Evolutionary conservation across 2,329 filamentous ascomycete genomes (phyloP).

Genomic region (Colletotrichum tofieldiae): DNA sequence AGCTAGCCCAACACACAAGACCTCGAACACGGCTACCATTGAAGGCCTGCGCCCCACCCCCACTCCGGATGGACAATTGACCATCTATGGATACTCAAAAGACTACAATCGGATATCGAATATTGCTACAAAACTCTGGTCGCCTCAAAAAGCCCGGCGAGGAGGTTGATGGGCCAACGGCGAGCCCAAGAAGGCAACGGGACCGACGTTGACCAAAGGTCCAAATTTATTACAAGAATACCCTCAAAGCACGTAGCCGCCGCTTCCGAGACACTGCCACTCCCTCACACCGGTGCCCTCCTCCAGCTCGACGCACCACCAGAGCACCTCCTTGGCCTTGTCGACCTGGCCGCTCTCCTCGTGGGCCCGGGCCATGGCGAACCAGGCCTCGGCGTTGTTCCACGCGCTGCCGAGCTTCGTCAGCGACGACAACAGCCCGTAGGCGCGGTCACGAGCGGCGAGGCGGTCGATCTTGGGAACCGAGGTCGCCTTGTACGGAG

Average conservation of each 20-base stretch:
- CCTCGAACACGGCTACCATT: neutral
- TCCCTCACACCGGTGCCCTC: constrained; percentile 84
- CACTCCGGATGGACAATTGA: neutral
- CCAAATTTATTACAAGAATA: constrained; percentile 4
- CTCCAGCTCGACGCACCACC: constrained; percentile 98
- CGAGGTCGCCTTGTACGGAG: constrained; percentile 71
- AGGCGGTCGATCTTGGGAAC: constrained; percentile 84
- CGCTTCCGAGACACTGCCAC: constrained; percentile 80
- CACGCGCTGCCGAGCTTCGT: constrained; percentile 90
- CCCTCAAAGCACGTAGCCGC: constrained; percentile 74
- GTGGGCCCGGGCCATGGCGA: constrained; percentile 86
- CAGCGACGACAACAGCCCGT: constrained; percentile 83
- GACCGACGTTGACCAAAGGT: neutral
- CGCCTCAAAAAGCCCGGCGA: neutral
- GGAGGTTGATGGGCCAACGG: too few relatives aligned
- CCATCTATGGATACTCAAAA: neutral
- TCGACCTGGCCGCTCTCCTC: constrained; percentile 89
- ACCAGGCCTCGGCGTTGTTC: constrained; percentile 96
- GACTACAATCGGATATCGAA: neutral
- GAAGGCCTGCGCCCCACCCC: neutral
- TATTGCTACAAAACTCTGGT: constrained; percentile 9
- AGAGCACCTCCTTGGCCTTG: constrained; percentile 92
- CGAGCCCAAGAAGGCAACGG: neutral
- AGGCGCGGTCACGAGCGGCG: constrained; percentile 91
- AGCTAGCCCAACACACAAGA: neutral